Percentiles rank a stretch among this genome's conserved stretches.
phyloP scores from a whole-genome alignment of 768 basidiomycete species.

The Russula olivacea region DNA sequence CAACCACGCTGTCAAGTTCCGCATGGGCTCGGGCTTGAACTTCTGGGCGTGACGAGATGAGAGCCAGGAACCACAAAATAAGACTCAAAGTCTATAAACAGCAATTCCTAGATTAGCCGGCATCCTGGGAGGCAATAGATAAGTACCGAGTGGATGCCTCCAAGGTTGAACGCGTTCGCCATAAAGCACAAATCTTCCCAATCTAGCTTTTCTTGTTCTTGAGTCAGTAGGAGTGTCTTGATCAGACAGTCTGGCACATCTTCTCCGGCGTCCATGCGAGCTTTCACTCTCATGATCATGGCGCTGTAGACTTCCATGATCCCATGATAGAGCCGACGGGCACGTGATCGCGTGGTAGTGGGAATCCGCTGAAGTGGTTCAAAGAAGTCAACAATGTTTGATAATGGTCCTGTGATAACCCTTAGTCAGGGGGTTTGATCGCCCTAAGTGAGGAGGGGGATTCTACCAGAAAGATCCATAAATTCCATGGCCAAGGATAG shows the following conservation, averaged over 20 bases:
- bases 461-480: slow-evolving; percentile 34
- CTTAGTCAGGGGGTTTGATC: not conserved
- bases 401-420: slow-evolving; percentile 34
- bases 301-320: slow-evolving; percentile 33
- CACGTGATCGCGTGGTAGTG: slow-evolving; percentile 36
- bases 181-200: slow-evolving; percentile 35
- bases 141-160: slow-evolving; percentile 34
- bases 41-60: slow-evolving; percentile 28
- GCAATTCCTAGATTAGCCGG: slow-evolving; percentile 6
- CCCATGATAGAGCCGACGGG: slow-evolving; percentile 35
- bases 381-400: slow-evolving; percentile 44
- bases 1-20: slow-evolving; percentile 29
- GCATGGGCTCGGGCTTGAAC: slow-evolving; percentile 29
- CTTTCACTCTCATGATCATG: slow-evolving; percentile 31
- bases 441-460: not conserved
- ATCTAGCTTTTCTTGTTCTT: slow-evolving; percentile 31
- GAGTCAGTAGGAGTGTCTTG: slow-evolving; percentile 31
- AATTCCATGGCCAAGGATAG: slow-evolving; percentile 41
- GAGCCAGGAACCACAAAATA: slow-evolving; percentile 33
- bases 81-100: slow-evolving; percentile 34
- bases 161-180: slow-evolving; percentile 33
- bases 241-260: slow-evolving; percentile 35
- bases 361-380: slow-evolving; percentile 39
- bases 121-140: not conserved
- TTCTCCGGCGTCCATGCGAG: slow-evolving; percentile 31